Conservation (phyloP, 192 early-diverging fungal genomes). For the Umbelopsis ramanniana region DNA sequence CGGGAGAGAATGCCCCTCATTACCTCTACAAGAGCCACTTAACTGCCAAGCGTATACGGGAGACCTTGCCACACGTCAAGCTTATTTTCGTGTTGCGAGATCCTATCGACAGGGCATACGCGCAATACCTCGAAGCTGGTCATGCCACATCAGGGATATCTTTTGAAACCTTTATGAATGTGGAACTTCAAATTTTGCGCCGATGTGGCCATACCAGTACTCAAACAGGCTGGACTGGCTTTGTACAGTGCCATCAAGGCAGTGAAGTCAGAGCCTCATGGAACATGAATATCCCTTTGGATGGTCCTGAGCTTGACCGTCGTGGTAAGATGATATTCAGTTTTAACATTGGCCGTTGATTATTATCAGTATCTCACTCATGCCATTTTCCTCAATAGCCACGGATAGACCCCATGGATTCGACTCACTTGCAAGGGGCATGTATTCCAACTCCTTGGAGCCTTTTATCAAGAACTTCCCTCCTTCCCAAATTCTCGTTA, state of each 20-base stretch:
- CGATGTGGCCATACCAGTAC: constrained; percentile 38
- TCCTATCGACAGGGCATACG: constrained; percentile 55
- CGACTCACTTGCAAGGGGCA: constrained; percentile 36
- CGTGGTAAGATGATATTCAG: not conserved
- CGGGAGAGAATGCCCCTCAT: constrained; percentile 40
- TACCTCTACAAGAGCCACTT: constrained; percentile 37
- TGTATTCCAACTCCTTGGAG: constrained; percentile 38
- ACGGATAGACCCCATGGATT: constrained; percentile 21
- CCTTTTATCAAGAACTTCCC: constrained; percentile 38
- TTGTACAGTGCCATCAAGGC: constrained; percentile 40
- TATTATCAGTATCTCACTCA: not conserved
- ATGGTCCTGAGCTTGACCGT: constrained; percentile 18
- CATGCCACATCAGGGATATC: constrained; percentile 25
- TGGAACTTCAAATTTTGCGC: constrained; percentile 38
- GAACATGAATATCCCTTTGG: constrained; percentile 29
- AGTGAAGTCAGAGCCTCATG: constrained; percentile 39
- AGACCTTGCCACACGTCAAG: constrained; percentile 54
- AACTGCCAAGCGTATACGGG: constrained; percentile 48
- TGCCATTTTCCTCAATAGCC: not conserved
- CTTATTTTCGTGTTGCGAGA: constrained; percentile 54
- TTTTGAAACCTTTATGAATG: constrained; percentile 36
- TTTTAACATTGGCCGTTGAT: not conserved
- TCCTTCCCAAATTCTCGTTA: constrained; percentile 33
- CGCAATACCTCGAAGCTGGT: constrained; percentile 44
- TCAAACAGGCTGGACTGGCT: constrained; percentile 39